These are phyloP conservation scores for Wickerhamomyces canadensis DNA, from an alignment of 805 yeast species.

Conservation along the genomic window DNA sequence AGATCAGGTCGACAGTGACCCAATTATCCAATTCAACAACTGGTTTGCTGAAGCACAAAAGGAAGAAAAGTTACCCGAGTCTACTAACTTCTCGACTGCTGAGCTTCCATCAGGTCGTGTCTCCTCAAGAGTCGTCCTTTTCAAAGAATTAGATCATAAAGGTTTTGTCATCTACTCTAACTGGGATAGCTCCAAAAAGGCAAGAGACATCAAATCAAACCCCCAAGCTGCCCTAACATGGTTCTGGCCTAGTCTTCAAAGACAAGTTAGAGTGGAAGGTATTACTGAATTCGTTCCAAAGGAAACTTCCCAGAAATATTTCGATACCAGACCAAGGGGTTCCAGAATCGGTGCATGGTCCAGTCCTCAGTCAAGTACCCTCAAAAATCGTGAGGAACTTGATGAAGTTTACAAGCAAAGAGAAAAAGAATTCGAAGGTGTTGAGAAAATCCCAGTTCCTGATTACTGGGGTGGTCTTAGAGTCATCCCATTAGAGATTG, in stretches of 20 bases:
- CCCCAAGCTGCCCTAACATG: slow-evolving; percentile 79
- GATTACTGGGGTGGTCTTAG: slow-evolving; percentile 95
- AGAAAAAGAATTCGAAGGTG: slow-evolving; percentile 53
- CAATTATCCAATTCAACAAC: slow-evolving; percentile 68
- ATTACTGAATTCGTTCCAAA: slow-evolving; percentile 62
- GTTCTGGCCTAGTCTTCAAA: slow-evolving; percentile 87
- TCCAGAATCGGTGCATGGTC: slow-evolving; percentile 97
- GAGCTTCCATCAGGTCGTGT: slow-evolving; percentile 86
- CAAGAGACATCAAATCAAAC: slow-evolving; percentile 62
- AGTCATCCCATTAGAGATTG: slow-evolving; percentile 82
- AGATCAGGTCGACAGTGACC: slow-evolving; percentile 47
- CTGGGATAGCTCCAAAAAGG: slow-evolving; percentile 85
- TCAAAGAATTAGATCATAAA: slow-evolving; percentile 80
- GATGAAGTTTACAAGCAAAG: slow-evolving; percentile 43
- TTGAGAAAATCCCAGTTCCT: slow-evolving; percentile 78
- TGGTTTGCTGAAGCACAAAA: slow-evolving; percentile 82
- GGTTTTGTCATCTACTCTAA: slow-evolving; percentile 90
- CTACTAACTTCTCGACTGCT: slow-evolving; percentile 85
- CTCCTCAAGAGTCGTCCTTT: slow-evolving; percentile 74
- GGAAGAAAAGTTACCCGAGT: slow-evolving; percentile 69
- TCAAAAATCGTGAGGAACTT: slow-evolving; percentile 56
- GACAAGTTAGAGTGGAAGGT: slow-evolving; percentile 94
- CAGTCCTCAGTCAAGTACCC: slow-evolving; percentile 72
- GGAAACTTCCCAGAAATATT: slow-evolving; percentile 74
- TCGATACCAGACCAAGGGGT: slow-evolving; percentile 84